phyloP scores from a whole-genome alignment of 805 yeast species.

The Maudiozyma turicensis region DNA sequence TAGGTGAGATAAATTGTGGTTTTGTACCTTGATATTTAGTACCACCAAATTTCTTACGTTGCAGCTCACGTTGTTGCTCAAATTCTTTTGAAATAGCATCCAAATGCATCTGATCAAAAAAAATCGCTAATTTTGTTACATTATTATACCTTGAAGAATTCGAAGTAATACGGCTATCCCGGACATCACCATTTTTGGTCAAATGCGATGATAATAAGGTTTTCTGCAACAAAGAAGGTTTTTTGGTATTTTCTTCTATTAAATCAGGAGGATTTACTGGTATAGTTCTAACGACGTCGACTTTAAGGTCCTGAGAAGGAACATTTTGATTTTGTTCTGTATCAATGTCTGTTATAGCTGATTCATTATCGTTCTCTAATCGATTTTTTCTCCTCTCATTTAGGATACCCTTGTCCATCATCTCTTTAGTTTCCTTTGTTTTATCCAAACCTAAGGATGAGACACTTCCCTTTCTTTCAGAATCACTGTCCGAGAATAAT shows the following conservation, averaged over 20 bases:
- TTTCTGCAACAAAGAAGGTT: not conserved
- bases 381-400: not conserved
- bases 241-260: no score
- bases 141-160: slow-evolving; percentile 18
- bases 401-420: not conserved
- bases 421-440: not conserved
- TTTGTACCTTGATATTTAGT: slow-evolving; percentile 61
- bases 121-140: slow-evolving; percentile 57
- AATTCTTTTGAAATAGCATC: slow-evolving; percentile 78
- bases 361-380: no score
- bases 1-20: slow-evolving; percentile 67
- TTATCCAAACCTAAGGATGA: not conserved
- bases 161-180: not conserved
- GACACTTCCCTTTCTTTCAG: not conserved
- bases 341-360: no score
- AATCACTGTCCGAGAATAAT: slow-evolving; percentile 34
- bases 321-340: no score
- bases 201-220: not conserved
- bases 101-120: slow-evolving; percentile 65
- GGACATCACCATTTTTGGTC: not conserved
- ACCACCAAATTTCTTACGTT: slow-evolving; percentile 51
- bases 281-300: no score
- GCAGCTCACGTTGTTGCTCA: slow-evolving; percentile 75
- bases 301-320: no score
- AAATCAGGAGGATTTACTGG: no score